phyloP scores from a whole-genome alignment of 352 stramenopile species.

The Phytopythium vexans region DNA sequence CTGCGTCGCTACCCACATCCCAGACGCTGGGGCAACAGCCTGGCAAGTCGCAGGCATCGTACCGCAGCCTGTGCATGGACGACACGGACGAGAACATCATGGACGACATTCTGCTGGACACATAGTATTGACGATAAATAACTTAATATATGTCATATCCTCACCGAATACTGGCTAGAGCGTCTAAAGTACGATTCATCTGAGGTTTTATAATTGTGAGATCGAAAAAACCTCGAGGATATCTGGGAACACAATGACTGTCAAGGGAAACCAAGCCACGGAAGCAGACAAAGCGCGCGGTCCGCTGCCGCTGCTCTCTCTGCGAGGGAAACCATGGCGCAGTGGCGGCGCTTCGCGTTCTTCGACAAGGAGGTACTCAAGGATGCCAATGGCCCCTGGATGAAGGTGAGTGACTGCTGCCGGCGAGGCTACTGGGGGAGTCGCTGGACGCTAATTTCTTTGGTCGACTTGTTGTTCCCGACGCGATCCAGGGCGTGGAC shows the following conservation, averaged over 20 bases:
- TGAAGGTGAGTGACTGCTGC: slow-evolving; percentile 51
- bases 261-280: slow-evolving; percentile 8
- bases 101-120: slow-evolving; percentile 51
- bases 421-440: background rate
- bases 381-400: slow-evolving; percentile 76
- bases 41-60: slow-evolving; percentile 5
- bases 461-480: background rate
- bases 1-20: background rate
- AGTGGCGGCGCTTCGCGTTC: slow-evolving; percentile 88
- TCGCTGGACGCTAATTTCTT: background rate
- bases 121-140: slow-evolving; percentile 5
- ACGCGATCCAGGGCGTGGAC: slow-evolving; percentile 56
- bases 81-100: slow-evolving; percentile 68
- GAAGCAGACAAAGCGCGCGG: slow-evolving; percentile 8
- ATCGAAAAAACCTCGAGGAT: slow-evolving; percentile 6
- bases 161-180: background rate
- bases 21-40: background rate
- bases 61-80: slow-evolving; percentile 39
- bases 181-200: background rate
- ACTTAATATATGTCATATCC: background rate
- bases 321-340: slow-evolving; percentile 46
- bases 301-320: background rate
- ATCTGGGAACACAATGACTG: background rate
- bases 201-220: background rate
- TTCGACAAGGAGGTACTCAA: slow-evolving; percentile 89